Conservation (phyloP, 495 filamentous ascomycete genomes). For the Tetracladium marchalianum region DNA sequence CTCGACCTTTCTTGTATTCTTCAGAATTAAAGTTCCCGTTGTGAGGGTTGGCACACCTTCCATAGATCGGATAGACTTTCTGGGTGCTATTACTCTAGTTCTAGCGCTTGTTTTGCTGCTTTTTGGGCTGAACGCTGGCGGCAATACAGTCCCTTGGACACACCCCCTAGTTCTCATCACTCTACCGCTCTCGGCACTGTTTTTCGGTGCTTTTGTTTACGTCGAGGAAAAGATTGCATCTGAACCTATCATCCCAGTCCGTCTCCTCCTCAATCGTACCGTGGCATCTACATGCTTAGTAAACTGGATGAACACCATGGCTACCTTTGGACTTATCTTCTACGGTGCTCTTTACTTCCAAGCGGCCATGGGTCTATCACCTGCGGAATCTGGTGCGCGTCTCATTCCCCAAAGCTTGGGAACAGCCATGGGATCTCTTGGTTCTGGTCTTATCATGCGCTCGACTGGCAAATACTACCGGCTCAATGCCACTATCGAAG, state of each 20-base stretch:
- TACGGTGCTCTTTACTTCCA: conserved; percentile 78
- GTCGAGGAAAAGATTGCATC: conserved; percentile 51
- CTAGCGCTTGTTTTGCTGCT: conserved; percentile 55
- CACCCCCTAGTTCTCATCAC: conserved; percentile 62
- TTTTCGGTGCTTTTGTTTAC: conserved; percentile 48
- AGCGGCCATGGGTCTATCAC: conserved; percentile 55
- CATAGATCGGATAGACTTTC: conserved; percentile 69
- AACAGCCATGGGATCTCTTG: conserved; percentile 59
- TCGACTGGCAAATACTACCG: conserved; percentile 57
- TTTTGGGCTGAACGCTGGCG: conserved; percentile 70
- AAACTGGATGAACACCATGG: conserved; percentile 57
- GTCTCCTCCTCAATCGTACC: conserved; percentile 58
- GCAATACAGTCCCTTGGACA: conserved; percentile 69
- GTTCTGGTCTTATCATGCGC: conserved; percentile 62
- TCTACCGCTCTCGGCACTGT: conserved; percentile 51
- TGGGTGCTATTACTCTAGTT: conserved; percentile 58
- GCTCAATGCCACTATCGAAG: conserved; percentile 39
- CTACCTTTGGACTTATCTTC: conserved; percentile 48
- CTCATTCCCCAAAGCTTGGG: conserved; percentile 57
- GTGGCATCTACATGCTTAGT: conserved; percentile 62
- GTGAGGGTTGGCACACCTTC: conserved; percentile 50
- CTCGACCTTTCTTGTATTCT: conserved; percentile 51
- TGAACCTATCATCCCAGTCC: conserved; percentile 76
- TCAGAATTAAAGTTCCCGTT: conserved; percentile 60
- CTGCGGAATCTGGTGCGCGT: conserved; percentile 58